Evolutionary conservation across 2,329 filamentous ascomycete genomes (phyloP), one percentile per base, ranked within the genome.

Genomic region (Apiospora saccharicola): DNA sequence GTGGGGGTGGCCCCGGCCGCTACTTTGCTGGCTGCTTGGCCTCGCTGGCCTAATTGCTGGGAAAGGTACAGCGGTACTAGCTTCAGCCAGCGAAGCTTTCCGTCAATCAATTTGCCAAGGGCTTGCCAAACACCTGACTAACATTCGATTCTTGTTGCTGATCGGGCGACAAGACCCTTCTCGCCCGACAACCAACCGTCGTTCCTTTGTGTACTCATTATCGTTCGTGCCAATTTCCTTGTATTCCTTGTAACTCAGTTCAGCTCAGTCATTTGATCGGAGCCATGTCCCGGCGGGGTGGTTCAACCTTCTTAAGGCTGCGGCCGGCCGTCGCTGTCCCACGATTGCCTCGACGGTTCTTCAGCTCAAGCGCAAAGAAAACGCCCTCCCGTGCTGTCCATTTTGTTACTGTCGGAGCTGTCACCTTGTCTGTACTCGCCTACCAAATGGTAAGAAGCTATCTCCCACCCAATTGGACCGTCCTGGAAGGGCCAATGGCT

Each of bases 371-470:
- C 46, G 68, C 68, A 70, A 43, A 22, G 30, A 70, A 41, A 41
- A 16, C 68, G 12, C 68, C 46, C 14, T 70, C 68, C 8, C 68
- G 67, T n/a, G 44, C 26, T 10, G 44, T 44, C 67, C 67, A 47
- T 34, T 13, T 69, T 12, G 68, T 34, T 53, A 34, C 68, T 51
- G 69, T 67, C 13, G 72, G 67, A 41, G 71, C 69, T 53, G 41
- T 71, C 16, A 69, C 69, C 8, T 44, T 71, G 41, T 74, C 72
- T 41, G 53, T 37, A 24, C n/a, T 69, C 34, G 67, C 69, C 22
- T 72, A 71, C 67, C 41, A 49, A 24, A 61, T 68, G 71, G 72
- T 74, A 72, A 43, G 70, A 44, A 47, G 14, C n/a, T 49, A 6
- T 43, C 14, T 37, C 46, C 14, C 26, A 30, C 12, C 6, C 53